Conservation (phyloP, 257 asterid species). For the Rhazya stricta region DNA sequence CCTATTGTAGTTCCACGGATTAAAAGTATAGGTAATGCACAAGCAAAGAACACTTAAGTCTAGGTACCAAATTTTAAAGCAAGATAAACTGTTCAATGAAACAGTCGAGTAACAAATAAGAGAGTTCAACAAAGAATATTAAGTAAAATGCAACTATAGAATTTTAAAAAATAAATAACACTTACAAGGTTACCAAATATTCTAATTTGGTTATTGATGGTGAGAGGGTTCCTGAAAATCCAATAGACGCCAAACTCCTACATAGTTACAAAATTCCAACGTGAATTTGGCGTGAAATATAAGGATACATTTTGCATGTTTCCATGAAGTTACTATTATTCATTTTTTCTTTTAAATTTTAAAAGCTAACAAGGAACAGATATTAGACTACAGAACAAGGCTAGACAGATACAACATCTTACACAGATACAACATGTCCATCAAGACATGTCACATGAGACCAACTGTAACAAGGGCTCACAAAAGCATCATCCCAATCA, state of each 20-base stretch:
- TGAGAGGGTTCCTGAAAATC: conserved; percentile 80
- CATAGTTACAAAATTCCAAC: conserved; percentile 6
- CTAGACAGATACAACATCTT: conserved; percentile 12
- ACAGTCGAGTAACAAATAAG: background rate
- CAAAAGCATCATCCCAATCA: conserved; percentile 61
- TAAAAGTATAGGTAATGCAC: background rate
- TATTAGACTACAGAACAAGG: background rate
- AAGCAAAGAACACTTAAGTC: background rate
- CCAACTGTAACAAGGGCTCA: conserved; percentile 92
- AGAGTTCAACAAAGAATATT: background rate
- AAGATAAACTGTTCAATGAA: background rate
- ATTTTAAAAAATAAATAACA: background rate
- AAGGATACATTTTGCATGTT: background rate
- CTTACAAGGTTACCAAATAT: conserved; percentile 67
- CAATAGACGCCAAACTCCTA: conserved; percentile 72
- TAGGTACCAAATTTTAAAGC: background rate
- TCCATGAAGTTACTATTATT: background rate
- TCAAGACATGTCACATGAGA: conserved; percentile 67
- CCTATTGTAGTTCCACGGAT: background rate
- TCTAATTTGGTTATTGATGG: conserved; percentile 59
- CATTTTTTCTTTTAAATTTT: background rate
- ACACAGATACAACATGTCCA: conserved; percentile 70
- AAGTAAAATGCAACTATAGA: background rate
- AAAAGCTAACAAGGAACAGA: background rate
- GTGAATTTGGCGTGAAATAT: conserved; percentile 1